These are phyloP conservation scores for Phytophthora hybrid DNA, from an alignment of 352 stramenopile genomes.

Conservation along the genomic window DNA sequence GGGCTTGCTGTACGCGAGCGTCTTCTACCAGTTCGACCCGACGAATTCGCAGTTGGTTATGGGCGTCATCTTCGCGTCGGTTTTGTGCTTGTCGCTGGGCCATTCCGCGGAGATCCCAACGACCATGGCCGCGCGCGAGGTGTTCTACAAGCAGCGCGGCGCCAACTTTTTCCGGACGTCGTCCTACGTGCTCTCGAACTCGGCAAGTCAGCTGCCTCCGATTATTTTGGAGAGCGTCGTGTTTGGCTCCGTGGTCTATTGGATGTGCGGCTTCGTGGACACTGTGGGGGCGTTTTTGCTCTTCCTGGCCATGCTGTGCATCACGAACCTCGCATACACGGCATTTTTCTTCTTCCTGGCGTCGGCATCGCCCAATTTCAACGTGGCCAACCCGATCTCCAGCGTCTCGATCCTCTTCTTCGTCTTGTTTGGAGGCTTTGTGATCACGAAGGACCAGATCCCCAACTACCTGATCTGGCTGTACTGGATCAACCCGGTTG, in stretches of 20 bases:
- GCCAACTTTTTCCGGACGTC: slow-evolving; percentile 21
- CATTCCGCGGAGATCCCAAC: slow-evolving; percentile 64
- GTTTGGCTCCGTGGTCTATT: slow-evolving; percentile 67
- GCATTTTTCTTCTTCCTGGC: slow-evolving; percentile 43
- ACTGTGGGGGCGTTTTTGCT: slow-evolving; percentile 13
- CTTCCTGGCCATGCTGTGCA: slow-evolving; percentile 58
- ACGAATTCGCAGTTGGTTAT: slow-evolving; percentile 35
- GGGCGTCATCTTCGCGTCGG: slow-evolving; percentile 70
- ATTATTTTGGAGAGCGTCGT: slow-evolving; percentile 42
- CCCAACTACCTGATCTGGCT: slow-evolving; percentile 24
- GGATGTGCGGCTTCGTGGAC: slow-evolving; percentile 57
- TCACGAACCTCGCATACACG: slow-evolving; percentile 45
- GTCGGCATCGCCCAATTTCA: slow-evolving; percentile 25
- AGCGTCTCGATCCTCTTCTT: slow-evolving; percentile 23
- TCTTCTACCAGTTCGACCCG: slow-evolving; percentile 37
- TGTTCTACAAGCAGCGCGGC: slow-evolving; percentile 22
- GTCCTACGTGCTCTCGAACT: slow-evolving; percentile 19
- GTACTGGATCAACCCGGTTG: slow-evolving; percentile 21
- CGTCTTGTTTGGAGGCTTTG: slow-evolving; percentile 17
- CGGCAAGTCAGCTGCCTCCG: slow-evolving; percentile 8
- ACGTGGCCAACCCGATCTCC: slow-evolving; percentile 26
- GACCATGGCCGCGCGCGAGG: slow-evolving; percentile 54
- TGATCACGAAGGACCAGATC: slow-evolving; percentile 21
- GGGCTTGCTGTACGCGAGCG: slow-evolving; percentile 36
- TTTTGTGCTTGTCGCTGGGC: slow-evolving; percentile 69